These are phyloP conservation scores for Tephrocybe sp. DNA, from an alignment of 768 basidiomycete species.

Conservation along the genomic window DNA sequence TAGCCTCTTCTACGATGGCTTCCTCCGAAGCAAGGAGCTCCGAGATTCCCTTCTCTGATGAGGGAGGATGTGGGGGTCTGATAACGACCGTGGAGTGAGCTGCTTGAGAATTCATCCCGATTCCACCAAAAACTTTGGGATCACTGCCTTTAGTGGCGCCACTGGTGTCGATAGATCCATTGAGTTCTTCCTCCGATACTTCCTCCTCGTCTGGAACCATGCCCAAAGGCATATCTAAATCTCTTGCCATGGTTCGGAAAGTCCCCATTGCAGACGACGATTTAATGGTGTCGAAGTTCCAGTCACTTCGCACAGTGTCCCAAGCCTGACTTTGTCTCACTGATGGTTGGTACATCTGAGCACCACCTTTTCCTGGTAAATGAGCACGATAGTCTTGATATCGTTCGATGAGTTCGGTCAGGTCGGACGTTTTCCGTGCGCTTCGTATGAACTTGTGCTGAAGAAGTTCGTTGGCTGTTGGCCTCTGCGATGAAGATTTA, in stretches of 20 bases:
- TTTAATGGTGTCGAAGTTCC: conserved; percentile 92
- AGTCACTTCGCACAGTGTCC: conserved; percentile 90
- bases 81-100: conserved; percentile 76
- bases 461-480: conserved; percentile 87
- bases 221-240: conserved; percentile 54
- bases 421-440: conserved; percentile 79
- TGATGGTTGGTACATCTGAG: conserved; percentile 56
- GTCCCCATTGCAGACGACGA: conserved; percentile 76
- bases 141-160: conserved; percentile 69
- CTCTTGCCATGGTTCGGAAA: conserved; percentile 69
- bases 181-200: conserved; percentile 41
- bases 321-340: conserved; percentile 59
- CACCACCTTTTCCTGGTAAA: conserved; percentile 57
- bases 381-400: conserved; percentile 74
- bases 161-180: conserved; percentile 57
- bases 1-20: conserved; percentile 42
- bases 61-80: conserved; percentile 39
- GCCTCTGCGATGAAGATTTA: conserved; percentile 58
- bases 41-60: conserved; percentile 40
- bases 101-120: conserved; percentile 54
- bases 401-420: conserved; percentile 87
- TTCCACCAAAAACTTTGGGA: conserved; percentile 34
- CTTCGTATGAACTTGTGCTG: conserved; percentile 90
- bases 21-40: conserved; percentile 32
- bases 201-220: conserved; percentile 61